Conservation (phyloP, 805 yeast genomes). For the Ogataea salicorniae region DNA sequence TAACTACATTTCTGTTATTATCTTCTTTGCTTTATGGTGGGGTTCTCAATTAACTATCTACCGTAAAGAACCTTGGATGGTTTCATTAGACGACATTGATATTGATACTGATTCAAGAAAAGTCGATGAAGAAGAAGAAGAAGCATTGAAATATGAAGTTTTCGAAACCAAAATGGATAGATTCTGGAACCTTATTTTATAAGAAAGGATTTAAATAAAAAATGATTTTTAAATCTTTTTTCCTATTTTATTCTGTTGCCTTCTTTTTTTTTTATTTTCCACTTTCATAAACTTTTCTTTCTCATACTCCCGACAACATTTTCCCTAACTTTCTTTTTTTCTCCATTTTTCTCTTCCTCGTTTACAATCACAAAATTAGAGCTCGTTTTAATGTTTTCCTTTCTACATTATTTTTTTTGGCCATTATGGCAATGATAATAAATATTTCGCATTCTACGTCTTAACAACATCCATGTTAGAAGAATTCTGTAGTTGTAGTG, state of each 20-base stretch:
- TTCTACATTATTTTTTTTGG: no score
- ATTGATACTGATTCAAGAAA: constrained; percentile 4
- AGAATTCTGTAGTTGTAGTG: no score
- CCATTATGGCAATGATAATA: no score
- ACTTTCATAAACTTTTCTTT: no score
- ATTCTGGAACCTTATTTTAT: background rate
- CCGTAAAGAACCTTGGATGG: constrained; percentile 43
- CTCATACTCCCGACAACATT: no score
- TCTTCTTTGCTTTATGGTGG: constrained; percentile 51
- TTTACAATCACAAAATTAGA: no score
- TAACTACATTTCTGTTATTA: constrained; percentile 62
- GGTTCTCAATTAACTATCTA: constrained; percentile 44
- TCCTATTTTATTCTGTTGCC: background rate
- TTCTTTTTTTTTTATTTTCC: no score
- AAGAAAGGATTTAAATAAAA: background rate
- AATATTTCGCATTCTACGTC: no score
- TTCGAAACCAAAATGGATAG: background rate
- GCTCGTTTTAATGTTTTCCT: no score
- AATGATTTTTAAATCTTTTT: background rate
- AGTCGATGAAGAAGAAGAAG: constrained; percentile 5
- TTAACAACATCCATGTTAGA: no score
- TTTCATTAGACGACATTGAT: constrained; percentile 58
- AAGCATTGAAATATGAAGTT: constrained; percentile 3
- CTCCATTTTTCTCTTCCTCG: no score
- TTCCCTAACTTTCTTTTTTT: background rate